A percentile compares a stretch with the other conserved stretches of the same genome.
Conservation (phyloP, 371 early-diverging fungal genomes). For the Zopfochytrium polystomum region DNA sequence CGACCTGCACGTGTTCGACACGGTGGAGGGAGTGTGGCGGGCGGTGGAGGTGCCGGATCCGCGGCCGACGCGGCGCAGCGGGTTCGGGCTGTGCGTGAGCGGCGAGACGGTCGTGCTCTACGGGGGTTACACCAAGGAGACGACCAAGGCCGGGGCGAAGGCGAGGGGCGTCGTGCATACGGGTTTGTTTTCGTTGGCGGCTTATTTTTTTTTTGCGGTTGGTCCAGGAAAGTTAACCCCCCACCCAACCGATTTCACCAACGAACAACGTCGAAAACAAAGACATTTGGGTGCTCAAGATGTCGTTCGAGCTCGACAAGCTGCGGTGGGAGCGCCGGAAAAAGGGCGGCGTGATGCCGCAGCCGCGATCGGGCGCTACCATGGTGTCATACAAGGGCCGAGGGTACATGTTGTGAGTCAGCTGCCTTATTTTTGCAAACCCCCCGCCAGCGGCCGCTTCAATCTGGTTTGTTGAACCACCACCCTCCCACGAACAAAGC, state of each 20-base stretch:
- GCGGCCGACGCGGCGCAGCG: conserved; percentile 55
- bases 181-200: conserved; percentile 13
- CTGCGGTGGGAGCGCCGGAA: conserved; percentile 61
- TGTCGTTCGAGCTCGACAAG: conserved; percentile 49
- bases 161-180: conserved; percentile 51
- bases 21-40: conserved; percentile 56
- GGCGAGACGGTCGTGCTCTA: conserved; percentile 52
- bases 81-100: conserved; percentile 55
- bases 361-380: conserved; percentile 54
- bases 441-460: too few relatives aligned
- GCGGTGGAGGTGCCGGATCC: conserved; percentile 57
- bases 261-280: too few relatives aligned
- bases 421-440: too few relatives aligned
- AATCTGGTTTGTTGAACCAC: too few relatives aligned
- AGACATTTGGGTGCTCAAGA: conserved; percentile 61
- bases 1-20: conserved; percentile 64
- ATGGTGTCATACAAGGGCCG: conserved; percentile 56
- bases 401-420: conserved; percentile 53
- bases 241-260: too few relatives aligned
- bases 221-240: background rate
- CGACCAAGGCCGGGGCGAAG: conserved; percentile 53
- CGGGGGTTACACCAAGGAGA: conserved; percentile 62
- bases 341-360: conserved; percentile 41
- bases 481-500: too few relatives aligned
- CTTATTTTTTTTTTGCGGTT: background rate